Percentiles rank a stretch among this genome's conserved stretches.
These are phyloP conservation scores for Symbiodinium natans DNA, from an alignment of 73 alveolate species.

Conservation along the genomic window DNA sequence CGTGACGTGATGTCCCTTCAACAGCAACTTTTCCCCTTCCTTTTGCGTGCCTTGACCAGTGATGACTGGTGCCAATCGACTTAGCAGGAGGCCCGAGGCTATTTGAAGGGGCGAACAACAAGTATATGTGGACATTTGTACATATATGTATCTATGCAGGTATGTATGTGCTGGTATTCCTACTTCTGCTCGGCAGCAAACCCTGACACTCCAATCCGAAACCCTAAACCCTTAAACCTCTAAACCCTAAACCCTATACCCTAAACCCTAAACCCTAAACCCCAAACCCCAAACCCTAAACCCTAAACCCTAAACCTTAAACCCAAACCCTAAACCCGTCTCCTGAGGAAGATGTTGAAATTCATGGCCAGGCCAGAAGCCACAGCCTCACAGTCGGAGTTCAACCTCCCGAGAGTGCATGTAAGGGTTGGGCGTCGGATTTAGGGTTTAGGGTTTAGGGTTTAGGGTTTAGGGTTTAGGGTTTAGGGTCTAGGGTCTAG, in stretches of 20 bases:
- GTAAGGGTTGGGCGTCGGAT: too few species aligned
- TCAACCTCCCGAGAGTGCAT: conserved; percentile 20
- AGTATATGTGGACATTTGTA: too few species aligned
- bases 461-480: neutral
- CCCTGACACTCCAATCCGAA: neutral
- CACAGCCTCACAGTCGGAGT: conserved; percentile 70
- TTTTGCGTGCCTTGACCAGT: too few species aligned
- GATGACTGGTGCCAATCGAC: too few species aligned
- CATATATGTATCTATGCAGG: neutral
- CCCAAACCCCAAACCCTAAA: neutral
- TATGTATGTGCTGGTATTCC: too few species aligned
- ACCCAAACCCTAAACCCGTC: neutral
- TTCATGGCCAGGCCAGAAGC: conserved; percentile 59
- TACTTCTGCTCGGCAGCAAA: neutral
- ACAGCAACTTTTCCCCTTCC: too few species aligned
- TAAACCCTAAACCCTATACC: neutral
- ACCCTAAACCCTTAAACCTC: neutral
- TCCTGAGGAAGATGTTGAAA: conserved; percentile 64
- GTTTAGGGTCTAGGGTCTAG: neutral
- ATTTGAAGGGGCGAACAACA: too few species aligned
- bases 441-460: conserved; percentile 2
- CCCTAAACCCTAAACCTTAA: neutral
- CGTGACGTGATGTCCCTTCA: too few species aligned
- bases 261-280: neutral
- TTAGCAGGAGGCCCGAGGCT: too few species aligned